phyloP scores from a whole-genome alignment of 1,284 basidiomycete genomes.

The Ceratobasidium sp. region DNA sequence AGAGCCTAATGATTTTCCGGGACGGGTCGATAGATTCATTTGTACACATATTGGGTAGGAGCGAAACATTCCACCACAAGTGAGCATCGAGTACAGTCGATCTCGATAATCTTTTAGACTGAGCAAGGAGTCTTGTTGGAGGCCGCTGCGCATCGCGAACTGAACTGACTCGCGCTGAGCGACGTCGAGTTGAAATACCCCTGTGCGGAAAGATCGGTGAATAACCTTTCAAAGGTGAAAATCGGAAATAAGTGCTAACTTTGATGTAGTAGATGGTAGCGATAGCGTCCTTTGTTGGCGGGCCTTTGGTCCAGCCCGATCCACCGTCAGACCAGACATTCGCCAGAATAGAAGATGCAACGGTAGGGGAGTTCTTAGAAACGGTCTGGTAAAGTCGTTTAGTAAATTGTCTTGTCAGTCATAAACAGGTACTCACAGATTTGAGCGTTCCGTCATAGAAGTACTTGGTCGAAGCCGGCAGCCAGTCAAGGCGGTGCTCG shows the following conservation, averaged over 20 bases:
- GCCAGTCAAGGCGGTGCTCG: conserved; percentile 51
- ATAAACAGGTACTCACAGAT: background rate
- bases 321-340: conserved; percentile 47
- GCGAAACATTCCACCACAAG: background rate
- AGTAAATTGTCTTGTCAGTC: background rate
- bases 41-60: background rate
- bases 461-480: conserved; percentile 45
- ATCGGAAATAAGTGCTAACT: conserved; percentile 1
- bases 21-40: no score
- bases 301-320: conserved; percentile 45
- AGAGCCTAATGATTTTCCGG: no score
- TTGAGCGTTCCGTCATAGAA: conserved; percentile 48
- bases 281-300: conserved; percentile 50
- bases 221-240: no score
- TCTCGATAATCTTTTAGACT: conserved; percentile 31
- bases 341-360: conserved; percentile 29
- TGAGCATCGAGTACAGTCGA: background rate
- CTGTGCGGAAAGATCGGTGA: conserved; percentile 7
- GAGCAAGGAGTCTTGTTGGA: conserved; percentile 47
- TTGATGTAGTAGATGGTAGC: conserved; percentile 51
- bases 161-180: conserved; percentile 45
- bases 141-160: conserved; percentile 47
- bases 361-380: conserved; percentile 49
- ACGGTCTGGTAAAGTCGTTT: conserved; percentile 41
- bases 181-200: conserved; percentile 51